These are phyloP conservation scores for Zygnema cylindricum DNA, from an alignment of 139 green algal genomes.

Conservation along the genomic window DNA sequence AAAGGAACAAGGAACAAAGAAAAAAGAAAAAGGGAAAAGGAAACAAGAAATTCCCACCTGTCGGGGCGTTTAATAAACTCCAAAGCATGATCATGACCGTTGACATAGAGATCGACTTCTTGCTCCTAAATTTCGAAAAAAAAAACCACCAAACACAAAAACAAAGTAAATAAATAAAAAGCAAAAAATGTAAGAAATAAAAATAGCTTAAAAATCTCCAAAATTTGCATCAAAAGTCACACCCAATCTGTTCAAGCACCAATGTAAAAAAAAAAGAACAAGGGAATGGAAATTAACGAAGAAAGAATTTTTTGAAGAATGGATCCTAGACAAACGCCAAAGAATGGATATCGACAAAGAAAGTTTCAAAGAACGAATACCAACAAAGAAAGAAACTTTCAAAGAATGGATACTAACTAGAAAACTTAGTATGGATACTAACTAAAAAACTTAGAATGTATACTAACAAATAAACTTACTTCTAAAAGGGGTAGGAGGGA, in stretches of 20 bases:
- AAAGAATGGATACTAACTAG: neutral
- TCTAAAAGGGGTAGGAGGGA: slow-evolving; percentile 36
- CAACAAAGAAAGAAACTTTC: neutral
- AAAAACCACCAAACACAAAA: neutral
- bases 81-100: slow-evolving; percentile 59
- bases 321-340: too few relatives aligned
- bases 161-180: too few relatives aligned
- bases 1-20: too few relatives aligned
- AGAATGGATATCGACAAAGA: too few relatives aligned
- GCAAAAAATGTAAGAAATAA: too few relatives aligned
- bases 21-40: too few relatives aligned
- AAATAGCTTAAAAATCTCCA: too few relatives aligned
- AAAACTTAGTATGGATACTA: neutral
- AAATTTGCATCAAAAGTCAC: too few relatives aligned
- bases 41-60: neutral
- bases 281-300: too few relatives aligned
- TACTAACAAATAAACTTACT: slow-evolving; percentile 1
- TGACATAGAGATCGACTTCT: slow-evolving; percentile 61
- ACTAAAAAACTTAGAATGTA: neutral
- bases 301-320: too few relatives aligned
- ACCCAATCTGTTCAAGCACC: too few relatives aligned
- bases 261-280: too few relatives aligned
- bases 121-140: slow-evolving; percentile 50
- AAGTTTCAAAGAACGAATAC: neutral
- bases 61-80: slow-evolving; percentile 50